These are phyloP conservation scores for Xylaria cubensis DNA, from an alignment of 495 filamentous ascomycete species.

Conservation along the genomic window DNA sequence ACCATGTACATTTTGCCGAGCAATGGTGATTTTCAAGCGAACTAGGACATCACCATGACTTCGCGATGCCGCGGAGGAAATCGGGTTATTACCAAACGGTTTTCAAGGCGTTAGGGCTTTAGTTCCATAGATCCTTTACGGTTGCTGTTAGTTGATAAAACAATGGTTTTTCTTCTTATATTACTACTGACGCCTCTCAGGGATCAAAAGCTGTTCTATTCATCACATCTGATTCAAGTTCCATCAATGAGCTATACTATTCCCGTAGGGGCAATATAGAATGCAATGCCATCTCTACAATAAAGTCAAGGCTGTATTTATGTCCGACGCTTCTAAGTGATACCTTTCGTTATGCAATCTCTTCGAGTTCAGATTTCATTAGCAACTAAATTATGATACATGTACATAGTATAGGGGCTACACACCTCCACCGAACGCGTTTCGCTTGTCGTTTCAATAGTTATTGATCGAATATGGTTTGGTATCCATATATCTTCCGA, in stretches of 20 bases:
- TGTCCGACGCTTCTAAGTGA: not conserved
- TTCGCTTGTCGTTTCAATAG: not conserved
- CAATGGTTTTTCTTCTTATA: not conserved
- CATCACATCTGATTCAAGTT: not conserved
- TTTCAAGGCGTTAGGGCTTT: slow-evolving; percentile 20
- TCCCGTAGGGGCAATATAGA: not conserved
- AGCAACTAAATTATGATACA: not conserved
- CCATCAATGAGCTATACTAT: not conserved
- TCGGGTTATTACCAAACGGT: slow-evolving; percentile 12
- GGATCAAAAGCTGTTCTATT: not conserved
- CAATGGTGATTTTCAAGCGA: not conserved
- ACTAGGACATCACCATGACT: not conserved
- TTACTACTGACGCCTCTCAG: not conserved
- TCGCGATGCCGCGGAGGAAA: slow-evolving; percentile 22
- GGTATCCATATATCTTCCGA: not conserved
- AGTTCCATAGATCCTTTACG: slow-evolving; percentile 1
- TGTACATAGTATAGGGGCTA: not conserved
- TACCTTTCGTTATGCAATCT: not conserved
- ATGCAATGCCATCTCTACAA: not conserved
- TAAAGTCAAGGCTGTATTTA: not conserved
- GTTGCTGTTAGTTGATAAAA: slow-evolving; percentile 2
- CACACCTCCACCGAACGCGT: not conserved
- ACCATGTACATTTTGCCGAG: slow-evolving; percentile 16
- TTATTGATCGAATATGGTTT: not conserved
- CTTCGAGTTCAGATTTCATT: not conserved